Evolutionary conservation across 768 basidiomycete genomes (phyloP), one percentile per base, ranked within the genome.

Genomic region (Termitomyces eurrhizus): DNA sequence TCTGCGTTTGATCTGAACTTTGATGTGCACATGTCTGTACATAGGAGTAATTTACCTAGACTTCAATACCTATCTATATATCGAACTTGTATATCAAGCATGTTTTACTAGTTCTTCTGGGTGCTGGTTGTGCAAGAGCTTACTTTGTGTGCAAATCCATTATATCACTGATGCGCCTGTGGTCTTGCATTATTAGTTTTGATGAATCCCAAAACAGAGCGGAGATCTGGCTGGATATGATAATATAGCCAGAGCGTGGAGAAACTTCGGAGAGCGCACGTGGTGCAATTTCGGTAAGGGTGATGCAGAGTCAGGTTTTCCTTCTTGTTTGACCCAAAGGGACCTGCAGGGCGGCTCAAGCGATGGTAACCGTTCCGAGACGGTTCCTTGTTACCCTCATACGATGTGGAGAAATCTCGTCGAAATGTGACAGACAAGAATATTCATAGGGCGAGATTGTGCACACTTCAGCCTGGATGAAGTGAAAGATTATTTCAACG

Each of bases 381-480:
- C 21, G 29, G 26, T 21, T 41, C 26, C 41, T 29, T 46, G 33
- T 60, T 64, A 58, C 61, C 57, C 57, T 59, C 59, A 35, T 39
- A 32, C 57, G 45, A 32, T 45, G 62, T 63, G 68, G 68, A 70
- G 68, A 74, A 75, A 70, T 62, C 60, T 74, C 73, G 74, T 69
- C n/a, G 68, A 73, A 74, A 72, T 63, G 16, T 39, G 52, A 56
- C 56, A 52, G 29, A 18, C 33, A 56, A 53, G 48, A 24, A 50
- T 32, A 21, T 44, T 3, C n/a, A 16, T 7, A 7, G 35, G 35
- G 35, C 7, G 35, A 35, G 35, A 6, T 18, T 41, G 41, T n/a
- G 42, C 18, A 9, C n/a, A 14, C 18, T 9, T 12, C 1, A 8
- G 46, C 46, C 12, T 4, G 24, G 13, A 41, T 18, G 39, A 24